phyloP scores from a whole-genome alignment of 2,329 filamentous ascomycete species.

The Whalleya microplaca region DNA sequence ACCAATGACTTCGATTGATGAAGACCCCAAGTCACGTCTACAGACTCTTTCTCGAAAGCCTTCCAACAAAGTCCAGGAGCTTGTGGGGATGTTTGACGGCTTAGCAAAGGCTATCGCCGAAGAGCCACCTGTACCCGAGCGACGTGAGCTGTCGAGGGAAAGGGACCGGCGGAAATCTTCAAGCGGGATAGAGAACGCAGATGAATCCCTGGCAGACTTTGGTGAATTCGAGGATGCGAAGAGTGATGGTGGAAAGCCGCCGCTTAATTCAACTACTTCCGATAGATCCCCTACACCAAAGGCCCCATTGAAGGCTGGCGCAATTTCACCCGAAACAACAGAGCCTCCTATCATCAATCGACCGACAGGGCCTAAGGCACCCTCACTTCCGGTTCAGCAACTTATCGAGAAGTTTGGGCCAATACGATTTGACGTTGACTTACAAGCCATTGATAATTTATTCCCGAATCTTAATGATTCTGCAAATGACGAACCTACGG shows the following conservation, averaged over 20 bases:
- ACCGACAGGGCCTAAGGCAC: background rate
- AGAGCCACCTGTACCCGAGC: slow-evolving; percentile 28
- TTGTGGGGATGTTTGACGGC: slow-evolving; percentile 56
- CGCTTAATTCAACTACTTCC: slow-evolving; percentile 2
- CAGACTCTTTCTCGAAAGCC: slow-evolving; percentile 34
- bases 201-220: slow-evolving; percentile 20
- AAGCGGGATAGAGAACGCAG: slow-evolving; percentile 7
- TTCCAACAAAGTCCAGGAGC: slow-evolving; percentile 52
- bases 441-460: slow-evolving; percentile 33
- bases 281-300: slow-evolving; percentile 27
- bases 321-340: background rate
- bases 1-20: slow-evolving; percentile 50
- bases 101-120: slow-evolving; percentile 39
- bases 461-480: slow-evolving; percentile 35
- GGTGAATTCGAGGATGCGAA: slow-evolving; percentile 38
- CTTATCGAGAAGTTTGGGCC: slow-evolving; percentile 36
- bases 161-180: slow-evolving; percentile 10
- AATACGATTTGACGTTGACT: slow-evolving; percentile 29
- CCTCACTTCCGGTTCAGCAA: slow-evolving; percentile 20
- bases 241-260: slow-evolving; percentile 3
- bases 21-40: slow-evolving; percentile 38
- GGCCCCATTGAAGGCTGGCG: slow-evolving; percentile 8
- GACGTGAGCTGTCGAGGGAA: slow-evolving; percentile 7
- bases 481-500: slow-evolving; percentile 1
- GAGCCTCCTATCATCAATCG: slow-evolving; percentile 1